Conservation (phyloP, 2,329 filamentous ascomycete species). For the Thermochaetoides dissita region DNA sequence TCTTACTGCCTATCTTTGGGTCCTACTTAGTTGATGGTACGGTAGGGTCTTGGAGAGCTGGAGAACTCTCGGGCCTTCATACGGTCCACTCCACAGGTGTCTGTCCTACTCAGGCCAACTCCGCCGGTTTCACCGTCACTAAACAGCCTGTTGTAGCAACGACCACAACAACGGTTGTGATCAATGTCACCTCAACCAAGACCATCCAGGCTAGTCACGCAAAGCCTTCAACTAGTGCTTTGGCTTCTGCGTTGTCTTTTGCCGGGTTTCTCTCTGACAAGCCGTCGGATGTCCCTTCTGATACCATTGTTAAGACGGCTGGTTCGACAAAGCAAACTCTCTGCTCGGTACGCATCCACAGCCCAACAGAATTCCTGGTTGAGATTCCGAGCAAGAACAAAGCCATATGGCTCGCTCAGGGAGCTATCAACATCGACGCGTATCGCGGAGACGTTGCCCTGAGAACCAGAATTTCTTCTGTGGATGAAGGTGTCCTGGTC, state of each 20-base stretch:
- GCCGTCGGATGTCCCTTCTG: conserved; percentile 13
- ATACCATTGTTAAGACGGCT: conserved; percentile 17
- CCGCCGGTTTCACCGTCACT: conserved; percentile 3
- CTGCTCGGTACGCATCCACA: conserved; percentile 33
- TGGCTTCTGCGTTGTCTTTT: conserved; percentile 22
- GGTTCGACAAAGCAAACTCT: conserved; percentile 25
- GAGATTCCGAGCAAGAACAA: conserved; percentile 37
- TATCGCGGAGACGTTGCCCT: conserved; percentile 33
- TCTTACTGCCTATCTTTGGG: conserved; percentile 4
- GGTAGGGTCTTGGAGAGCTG: not conserved
- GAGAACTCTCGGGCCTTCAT: not conserved
- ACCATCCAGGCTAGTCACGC: conserved; percentile 20
- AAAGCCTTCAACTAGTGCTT: conserved; percentile 16
- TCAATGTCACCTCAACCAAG: conserved; percentile 25
- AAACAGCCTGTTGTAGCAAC: conserved; percentile 2
- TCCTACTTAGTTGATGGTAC: conserved; percentile 5
- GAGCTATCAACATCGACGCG: conserved; percentile 42
- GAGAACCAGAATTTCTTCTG: conserved; percentile 32
- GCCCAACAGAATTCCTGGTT: conserved; percentile 38
- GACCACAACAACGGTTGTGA: conserved; percentile 21
- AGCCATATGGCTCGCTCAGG: conserved; percentile 39
- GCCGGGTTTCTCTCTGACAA: conserved; percentile 28
- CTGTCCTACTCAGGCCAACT: conserved; percentile 1
- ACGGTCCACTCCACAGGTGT: not conserved
- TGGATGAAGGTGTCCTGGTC: conserved; percentile 38